Evolutionary conservation across 225 moss, liverwort and hornwort genomes (phyloP).

Genomic region (Antitrichia curtipendula): DNA sequence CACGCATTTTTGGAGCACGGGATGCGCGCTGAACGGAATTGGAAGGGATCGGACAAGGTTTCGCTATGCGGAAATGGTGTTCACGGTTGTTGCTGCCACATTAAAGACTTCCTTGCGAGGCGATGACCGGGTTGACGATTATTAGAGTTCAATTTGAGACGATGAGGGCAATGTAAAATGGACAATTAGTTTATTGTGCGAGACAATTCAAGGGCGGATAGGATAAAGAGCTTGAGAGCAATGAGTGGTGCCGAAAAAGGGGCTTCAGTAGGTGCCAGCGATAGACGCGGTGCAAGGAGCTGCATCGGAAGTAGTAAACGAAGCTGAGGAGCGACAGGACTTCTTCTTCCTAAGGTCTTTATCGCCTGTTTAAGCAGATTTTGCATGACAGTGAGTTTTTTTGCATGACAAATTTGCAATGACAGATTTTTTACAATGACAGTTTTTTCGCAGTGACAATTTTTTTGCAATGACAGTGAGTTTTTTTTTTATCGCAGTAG

Average conservation of each 20-base stretch:
- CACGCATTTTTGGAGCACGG: background rate
- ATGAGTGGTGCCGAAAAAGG: background rate
- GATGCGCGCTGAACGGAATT: background rate
- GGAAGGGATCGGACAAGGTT: background rate
- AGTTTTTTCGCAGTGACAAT: background rate
- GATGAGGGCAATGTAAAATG: background rate
- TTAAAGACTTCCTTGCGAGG: background rate
- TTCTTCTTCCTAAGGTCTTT: conserved; percentile 15
- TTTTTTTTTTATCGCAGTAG: background rate
- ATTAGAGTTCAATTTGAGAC: background rate
- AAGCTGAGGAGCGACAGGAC: background rate
- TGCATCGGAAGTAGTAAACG: background rate
- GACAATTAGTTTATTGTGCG: background rate
- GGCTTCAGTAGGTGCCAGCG: background rate
- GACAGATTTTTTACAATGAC: no score
- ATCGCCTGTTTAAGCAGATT: conserved; percentile 26
- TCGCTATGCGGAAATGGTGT: background rate
- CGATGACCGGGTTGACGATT: background rate
- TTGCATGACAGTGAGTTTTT: conserved; percentile 11
- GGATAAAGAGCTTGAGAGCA: background rate
- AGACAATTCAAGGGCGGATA: background rate
- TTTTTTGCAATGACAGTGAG: no score
- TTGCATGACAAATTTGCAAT: background rate
- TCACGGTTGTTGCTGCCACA: background rate
- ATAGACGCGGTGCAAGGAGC: background rate